Percentiles rank a stretch among this genome's conserved stretches.
These are phyloP conservation scores for Globisporangium heterothallicum DNA, from an alignment of 352 stramenopile genomes.

Conservation along the genomic window DNA sequence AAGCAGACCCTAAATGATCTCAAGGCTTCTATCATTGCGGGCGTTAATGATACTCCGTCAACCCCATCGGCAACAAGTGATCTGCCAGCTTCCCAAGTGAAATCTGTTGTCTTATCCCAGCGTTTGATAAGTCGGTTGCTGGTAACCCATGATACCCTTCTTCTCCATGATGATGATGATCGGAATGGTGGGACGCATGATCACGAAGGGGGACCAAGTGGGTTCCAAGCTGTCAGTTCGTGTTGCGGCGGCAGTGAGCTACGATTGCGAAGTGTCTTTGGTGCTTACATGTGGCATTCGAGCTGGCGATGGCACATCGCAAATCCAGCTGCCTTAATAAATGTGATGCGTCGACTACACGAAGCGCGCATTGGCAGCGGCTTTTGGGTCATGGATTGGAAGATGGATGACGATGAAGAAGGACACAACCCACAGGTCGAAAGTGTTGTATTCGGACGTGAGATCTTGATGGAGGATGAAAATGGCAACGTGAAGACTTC, in stretches of 20 bases:
- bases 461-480: constrained; percentile 82
- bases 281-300: constrained; percentile 84
- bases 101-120: constrained; percentile 51
- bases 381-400: constrained; percentile 84
- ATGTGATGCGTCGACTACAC: constrained; percentile 70
- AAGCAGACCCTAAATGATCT: constrained; percentile 69
- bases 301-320: constrained; percentile 80
- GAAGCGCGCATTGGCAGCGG: constrained; percentile 61
- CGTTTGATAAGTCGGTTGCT: constrained; percentile 76
- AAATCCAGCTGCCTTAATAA: constrained; percentile 41
- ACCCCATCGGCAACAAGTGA: constrained; percentile 10
- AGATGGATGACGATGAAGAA: constrained; percentile 54
- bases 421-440: constrained; percentile 39
- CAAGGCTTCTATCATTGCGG: constrained; percentile 53
- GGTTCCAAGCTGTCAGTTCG: constrained; percentile 24
- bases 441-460: constrained; percentile 76
- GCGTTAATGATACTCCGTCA: constrained; percentile 37
- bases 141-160: constrained; percentile 68
- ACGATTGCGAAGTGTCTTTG: constrained; percentile 69
- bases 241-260: constrained; percentile 81
- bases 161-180: constrained; percentile 34
- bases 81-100: not conserved
- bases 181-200: constrained; percentile 10
- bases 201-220: constrained; percentile 5
- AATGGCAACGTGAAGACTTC: constrained; percentile 67